These are phyloP conservation scores for Calonectria pseudoturangicola DNA, from an alignment of 2,329 filamentous ascomycete genomes.

Conservation along the genomic window DNA sequence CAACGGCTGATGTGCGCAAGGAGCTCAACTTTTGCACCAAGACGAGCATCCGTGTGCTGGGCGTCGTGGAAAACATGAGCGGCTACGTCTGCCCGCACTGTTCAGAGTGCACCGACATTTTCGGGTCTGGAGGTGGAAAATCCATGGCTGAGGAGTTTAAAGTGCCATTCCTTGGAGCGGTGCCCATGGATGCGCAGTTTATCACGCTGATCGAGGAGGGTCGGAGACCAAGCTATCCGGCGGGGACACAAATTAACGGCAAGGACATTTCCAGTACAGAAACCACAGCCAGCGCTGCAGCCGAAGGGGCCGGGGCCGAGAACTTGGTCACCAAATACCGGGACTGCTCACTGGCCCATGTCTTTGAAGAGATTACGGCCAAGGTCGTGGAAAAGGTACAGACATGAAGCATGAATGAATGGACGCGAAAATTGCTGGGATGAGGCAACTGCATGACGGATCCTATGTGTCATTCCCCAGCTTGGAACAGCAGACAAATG, in stretches of 20 bases:
- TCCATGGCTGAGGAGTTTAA: constrained; percentile 91
- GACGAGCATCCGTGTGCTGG: constrained; percentile 85
- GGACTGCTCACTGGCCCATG: constrained; percentile 80
- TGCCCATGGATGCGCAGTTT: constrained; percentile 96
- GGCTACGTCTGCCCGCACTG: constrained; percentile 89
- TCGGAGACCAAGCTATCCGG: constrained; percentile 78
- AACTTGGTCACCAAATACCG: constrained; percentile 82
- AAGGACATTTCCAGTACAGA: constrained; percentile 66
- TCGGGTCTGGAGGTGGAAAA: constrained; percentile 91
- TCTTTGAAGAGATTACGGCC: constrained; percentile 80
- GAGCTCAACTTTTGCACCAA: constrained; percentile 95
- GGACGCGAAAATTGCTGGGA: neutral
- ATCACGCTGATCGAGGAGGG: constrained; percentile 89
- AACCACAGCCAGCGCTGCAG: constrained; percentile 49
- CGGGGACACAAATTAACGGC: constrained; percentile 78
- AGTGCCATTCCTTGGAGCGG: constrained; percentile 88
- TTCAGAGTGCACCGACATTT: constrained; percentile 93
- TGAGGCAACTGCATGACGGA: constrained; percentile 1
- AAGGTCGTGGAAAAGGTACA: constrained; percentile 57
- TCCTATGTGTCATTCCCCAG: constrained; percentile 30
- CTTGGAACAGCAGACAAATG: constrained; percentile 14
- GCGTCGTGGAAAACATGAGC: constrained; percentile 98
- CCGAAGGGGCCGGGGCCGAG: constrained; percentile 48
- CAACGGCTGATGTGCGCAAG: constrained; percentile 94
- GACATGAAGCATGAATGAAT: neutral